Evolutionary conservation across 2,329 filamentous ascomycete species (phyloP).

Genomic region (Aspergillus eucalypticola): DNA sequence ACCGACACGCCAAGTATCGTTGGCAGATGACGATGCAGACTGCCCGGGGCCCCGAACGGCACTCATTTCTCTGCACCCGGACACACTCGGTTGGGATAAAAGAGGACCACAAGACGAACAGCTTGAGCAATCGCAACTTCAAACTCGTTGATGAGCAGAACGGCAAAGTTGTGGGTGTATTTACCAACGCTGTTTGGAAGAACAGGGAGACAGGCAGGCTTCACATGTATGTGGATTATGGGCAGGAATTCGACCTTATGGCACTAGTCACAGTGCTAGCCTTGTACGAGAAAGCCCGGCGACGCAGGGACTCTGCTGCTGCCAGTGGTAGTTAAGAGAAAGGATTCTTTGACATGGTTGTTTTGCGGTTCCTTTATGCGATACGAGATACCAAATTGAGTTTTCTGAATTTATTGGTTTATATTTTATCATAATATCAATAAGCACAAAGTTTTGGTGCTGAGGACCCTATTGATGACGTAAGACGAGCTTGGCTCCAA

Average conservation of each 20-base stretch:
- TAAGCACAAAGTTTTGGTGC: too few relatives aligned
- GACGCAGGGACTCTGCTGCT: conserved; percentile 15
- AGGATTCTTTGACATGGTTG: neutral
- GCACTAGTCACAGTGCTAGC: conserved; percentile 30
- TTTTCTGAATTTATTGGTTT: neutral
- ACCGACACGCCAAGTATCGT: conserved; percentile 28
- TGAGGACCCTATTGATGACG: too few relatives aligned
- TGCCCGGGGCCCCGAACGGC: conserved; percentile 11
- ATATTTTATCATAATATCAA: neutral
- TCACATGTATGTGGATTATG: conserved; percentile 29
- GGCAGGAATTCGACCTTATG: conserved; percentile 32
- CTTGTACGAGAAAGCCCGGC: conserved; percentile 27
- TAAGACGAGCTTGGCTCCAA: too few relatives aligned
- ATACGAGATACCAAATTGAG: neutral
- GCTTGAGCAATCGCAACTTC: conserved; percentile 28
- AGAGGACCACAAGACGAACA: conserved; percentile 23
- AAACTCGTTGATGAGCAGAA: conserved; percentile 38
- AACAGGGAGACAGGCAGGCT: conserved; percentile 35
- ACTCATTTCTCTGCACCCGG: conserved; percentile 36
- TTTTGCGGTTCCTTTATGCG: neutral
- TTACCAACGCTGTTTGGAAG: conserved; percentile 32
- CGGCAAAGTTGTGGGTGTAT: conserved; percentile 32
- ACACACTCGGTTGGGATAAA: conserved; percentile 31
- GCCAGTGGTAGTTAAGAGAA: conserved; percentile 13
- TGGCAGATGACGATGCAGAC: conserved; percentile 27